Evolutionary conservation across 1,284 basidiomycete genomes (phyloP).

Genomic region (Moniliella sp.): DNA sequence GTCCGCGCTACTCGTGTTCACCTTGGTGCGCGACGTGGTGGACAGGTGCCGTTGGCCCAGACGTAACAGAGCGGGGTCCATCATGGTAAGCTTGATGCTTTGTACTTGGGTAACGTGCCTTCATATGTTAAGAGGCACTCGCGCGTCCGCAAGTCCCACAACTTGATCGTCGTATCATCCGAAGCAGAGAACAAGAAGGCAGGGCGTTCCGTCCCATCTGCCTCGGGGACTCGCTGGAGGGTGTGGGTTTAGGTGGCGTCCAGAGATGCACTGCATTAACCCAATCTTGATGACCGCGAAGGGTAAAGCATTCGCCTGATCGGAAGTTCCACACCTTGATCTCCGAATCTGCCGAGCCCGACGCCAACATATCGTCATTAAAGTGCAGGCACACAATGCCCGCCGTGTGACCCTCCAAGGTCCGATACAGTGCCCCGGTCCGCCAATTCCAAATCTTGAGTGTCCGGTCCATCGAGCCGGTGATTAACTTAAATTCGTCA

Average conservation of each 20-base stretch:
- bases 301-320: constrained; percentile 70
- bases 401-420: constrained; percentile 68
- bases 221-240: constrained; percentile 8
- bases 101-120: constrained; percentile 92
- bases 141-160: constrained; percentile 71
- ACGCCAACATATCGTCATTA: constrained; percentile 68
- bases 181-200: constrained; percentile 69
- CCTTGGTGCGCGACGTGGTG: too few species aligned
- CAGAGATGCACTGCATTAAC: constrained; percentile 85
- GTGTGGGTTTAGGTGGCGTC: constrained; percentile 43
- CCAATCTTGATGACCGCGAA: constrained; percentile 85
- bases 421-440: constrained; percentile 65
- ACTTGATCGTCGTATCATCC: constrained; percentile 73
- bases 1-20: neutral
- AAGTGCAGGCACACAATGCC: constrained; percentile 81
- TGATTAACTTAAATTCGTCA: constrained; percentile 83
- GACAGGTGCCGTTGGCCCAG: too few species aligned
- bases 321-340: constrained; percentile 61
- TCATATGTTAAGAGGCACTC: constrained; percentile 63
- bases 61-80: constrained; percentile 23
- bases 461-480: constrained; percentile 83
- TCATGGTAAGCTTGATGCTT: constrained; percentile 55
- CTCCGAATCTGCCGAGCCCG: constrained; percentile 29
- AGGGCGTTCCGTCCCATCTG: constrained; percentile 1
- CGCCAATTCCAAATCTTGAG: constrained; percentile 97